Base-by-base conservation (phyloP, 2,329 filamentous ascomycete genomes). In the Sporothrix dimorphospora region DNA sequence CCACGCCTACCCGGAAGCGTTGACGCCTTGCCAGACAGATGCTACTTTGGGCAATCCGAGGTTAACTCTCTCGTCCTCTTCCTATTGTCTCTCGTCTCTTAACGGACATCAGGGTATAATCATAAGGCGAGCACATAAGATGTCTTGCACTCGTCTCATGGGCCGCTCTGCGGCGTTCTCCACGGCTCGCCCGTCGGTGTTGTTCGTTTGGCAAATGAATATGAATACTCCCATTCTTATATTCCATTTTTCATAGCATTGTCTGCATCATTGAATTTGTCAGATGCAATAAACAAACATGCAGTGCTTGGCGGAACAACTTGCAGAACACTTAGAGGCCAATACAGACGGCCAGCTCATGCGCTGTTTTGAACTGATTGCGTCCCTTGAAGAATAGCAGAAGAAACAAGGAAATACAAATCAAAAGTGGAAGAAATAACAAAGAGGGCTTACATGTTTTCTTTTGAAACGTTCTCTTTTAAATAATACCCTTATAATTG, bases 161-260 rank as follows among this genome's bases (percentile, higher is more conserved):
- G 55, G 34, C 59, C 38, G 24, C 59, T 24, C 24, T 9, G 59
- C 59, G 59, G 59, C n/a, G 12, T 63, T 63, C 38, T 63, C 59
- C 59, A 63, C 59, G 24, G 38, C 38, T 40, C n/a, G 38, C 59
- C 59, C 59, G 59, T 63, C 1, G 59, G 16, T 40, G 8, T 21
- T 61, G 57, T 16, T 21, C 40, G 57, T 16, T 27, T 11, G n/a
- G 34, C n/a, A 63, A 27, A 63, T 45, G 38, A 63, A 42, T 21
- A 38, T 11, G 16, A 12, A n/a, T 38, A 38, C 27, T 27, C 6
- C 12, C 51, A 8, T 6, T 55, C 30, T 19, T 11, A 38, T 59
- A 11, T 2, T 11, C 34, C 19, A 5, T n/a, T 38, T 30, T 6
- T 5, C 27, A 12, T 42, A 21, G 24, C 30, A 1, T 9, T 12